phyloP scores from a whole-genome alignment of 495 filamentous ascomycete genomes.

The Penicillium mononematosum region DNA sequence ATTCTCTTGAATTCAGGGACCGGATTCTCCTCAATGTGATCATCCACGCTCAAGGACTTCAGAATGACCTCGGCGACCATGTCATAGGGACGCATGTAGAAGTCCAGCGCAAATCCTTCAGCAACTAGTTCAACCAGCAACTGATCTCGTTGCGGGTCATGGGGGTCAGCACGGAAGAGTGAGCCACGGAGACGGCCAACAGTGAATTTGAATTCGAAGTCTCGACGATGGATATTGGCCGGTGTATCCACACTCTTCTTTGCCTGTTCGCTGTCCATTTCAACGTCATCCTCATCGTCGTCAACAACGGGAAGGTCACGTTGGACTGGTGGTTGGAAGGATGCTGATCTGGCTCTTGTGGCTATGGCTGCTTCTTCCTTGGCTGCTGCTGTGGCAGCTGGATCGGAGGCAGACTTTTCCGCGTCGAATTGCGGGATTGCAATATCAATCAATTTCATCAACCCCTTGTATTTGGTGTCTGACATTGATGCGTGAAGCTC shows the following conservation, averaged over 20 bases:
- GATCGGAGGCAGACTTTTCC: slow-evolving; percentile 33
- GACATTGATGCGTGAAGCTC: slow-evolving; percentile 89
- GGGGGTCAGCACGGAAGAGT: slow-evolving; percentile 80
- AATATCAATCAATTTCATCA: slow-evolving; percentile 96
- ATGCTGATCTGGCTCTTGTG: slow-evolving; percentile 53
- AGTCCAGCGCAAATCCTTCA: slow-evolving; percentile 82
- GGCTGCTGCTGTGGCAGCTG: slow-evolving; percentile 16
- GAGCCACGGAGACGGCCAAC: slow-evolving; percentile 92
- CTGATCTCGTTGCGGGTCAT: slow-evolving; percentile 71
- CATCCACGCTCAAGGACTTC: slow-evolving; percentile 85
- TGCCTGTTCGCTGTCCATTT: slow-evolving; percentile 61
- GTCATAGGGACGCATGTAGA: slow-evolving; percentile 83
- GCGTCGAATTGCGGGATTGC: slow-evolving; percentile 82
- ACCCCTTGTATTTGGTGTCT: slow-evolving; percentile 90
- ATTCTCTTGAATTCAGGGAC: slow-evolving; percentile 94
- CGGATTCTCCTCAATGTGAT: slow-evolving; percentile 87
- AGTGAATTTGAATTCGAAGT: slow-evolving; percentile 93
- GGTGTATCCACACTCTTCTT: slow-evolving; percentile 54
- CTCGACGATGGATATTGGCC: slow-evolving; percentile 76
- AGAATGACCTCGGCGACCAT: slow-evolving; percentile 88
- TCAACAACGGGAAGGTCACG: slow-evolving; percentile 79
- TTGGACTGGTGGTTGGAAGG: slow-evolving; percentile 61
- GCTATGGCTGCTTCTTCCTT: slow-evolving; percentile 35
- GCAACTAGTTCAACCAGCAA: slow-evolving; percentile 88
- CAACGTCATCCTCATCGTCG: slow-evolving; percentile 70